Conservation (phyloP, 805 yeast species). For the Myxozyma udenii region DNA sequence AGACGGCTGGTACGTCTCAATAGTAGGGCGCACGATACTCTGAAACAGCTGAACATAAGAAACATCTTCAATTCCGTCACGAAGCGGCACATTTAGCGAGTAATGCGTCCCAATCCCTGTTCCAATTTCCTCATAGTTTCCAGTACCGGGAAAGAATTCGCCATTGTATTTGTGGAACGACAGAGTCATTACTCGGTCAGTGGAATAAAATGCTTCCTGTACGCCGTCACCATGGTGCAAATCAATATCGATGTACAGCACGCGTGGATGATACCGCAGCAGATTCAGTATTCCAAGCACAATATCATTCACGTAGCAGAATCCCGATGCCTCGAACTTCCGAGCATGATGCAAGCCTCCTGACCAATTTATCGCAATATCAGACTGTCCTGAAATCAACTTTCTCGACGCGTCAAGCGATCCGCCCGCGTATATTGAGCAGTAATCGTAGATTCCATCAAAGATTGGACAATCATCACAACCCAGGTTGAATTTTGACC, state of each 20-base stretch:
- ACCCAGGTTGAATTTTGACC: slow-evolving; percentile 79
- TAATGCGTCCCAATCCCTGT: slow-evolving; percentile 77
- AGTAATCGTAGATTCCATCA: slow-evolving; percentile 72
- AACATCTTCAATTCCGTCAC: slow-evolving; percentile 93
- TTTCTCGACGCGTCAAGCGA: slow-evolving; percentile 87
- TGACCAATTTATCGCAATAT: slow-evolving; percentile 88
- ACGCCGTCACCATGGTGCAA: slow-evolving; percentile 96
- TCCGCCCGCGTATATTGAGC: slow-evolving; percentile 82
- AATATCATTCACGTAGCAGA: slow-evolving; percentile 87
- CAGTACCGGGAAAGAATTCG: slow-evolving; percentile 91
- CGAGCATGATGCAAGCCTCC: slow-evolving; percentile 95
- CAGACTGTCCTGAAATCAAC: slow-evolving; percentile 75
- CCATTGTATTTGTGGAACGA: slow-evolving; percentile 88
- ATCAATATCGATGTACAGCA: slow-evolving; percentile 82
- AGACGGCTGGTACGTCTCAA: slow-evolving; percentile 83
- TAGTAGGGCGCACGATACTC: slow-evolving; percentile 84
- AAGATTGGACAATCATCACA: slow-evolving; percentile 80
- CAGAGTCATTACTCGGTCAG: slow-evolving; percentile 86
- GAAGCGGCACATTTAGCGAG: slow-evolving; percentile 78
- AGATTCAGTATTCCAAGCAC: slow-evolving; percentile 79
- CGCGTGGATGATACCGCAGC: slow-evolving; percentile 79
- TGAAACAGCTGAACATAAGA: slow-evolving; percentile 58
- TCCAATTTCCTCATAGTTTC: slow-evolving; percentile 79
- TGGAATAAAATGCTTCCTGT: slow-evolving; percentile 87
- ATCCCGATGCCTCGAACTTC: slow-evolving; percentile 84